phyloP scores from a whole-genome alignment of 345 rosid genomes.

The Sonneratia caseolaris region DNA sequence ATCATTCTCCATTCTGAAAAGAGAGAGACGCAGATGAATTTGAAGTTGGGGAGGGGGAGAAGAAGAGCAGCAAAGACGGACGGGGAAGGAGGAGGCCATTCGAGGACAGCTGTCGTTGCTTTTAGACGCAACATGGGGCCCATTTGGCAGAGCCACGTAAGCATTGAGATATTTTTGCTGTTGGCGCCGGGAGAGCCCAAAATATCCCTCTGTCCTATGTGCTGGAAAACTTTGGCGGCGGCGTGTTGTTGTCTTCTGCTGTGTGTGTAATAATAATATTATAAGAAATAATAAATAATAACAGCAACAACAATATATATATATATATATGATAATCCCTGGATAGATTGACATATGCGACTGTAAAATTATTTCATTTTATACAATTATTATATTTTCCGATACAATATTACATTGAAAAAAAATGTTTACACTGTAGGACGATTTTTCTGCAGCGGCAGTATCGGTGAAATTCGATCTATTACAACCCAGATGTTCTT shows the following conservation, averaged over 20 bases:
- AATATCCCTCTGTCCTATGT: conserved; percentile 2
- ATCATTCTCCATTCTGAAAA: background rate
- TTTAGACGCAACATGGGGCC: conserved; percentile 4
- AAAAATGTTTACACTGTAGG: no score
- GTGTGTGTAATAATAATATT: no score
- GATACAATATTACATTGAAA: no score
- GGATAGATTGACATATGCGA: no score
- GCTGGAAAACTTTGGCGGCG: background rate
- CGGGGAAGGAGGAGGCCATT: background rate
- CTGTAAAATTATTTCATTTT: no score
- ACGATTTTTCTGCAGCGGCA: no score
- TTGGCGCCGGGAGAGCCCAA: background rate
- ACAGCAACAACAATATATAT: no score
- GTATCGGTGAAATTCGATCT: no score
- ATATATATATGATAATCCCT: no score
- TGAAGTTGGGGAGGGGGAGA: background rate
- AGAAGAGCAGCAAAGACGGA: background rate
- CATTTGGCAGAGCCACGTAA: background rate
- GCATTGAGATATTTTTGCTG: conserved; percentile 1
- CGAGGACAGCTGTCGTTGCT: conserved; percentile 1
- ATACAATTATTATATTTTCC: no score
- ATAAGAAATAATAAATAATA: no score
- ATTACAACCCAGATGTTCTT: no score
- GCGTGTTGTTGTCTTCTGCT: background rate
- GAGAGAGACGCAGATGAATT: background rate